Percentiles rank a stretch among this genome's conserved stretches.
phyloP scores from a whole-genome alignment of 306 rosid species.

The Glycyrrhiza uralensis region DNA sequence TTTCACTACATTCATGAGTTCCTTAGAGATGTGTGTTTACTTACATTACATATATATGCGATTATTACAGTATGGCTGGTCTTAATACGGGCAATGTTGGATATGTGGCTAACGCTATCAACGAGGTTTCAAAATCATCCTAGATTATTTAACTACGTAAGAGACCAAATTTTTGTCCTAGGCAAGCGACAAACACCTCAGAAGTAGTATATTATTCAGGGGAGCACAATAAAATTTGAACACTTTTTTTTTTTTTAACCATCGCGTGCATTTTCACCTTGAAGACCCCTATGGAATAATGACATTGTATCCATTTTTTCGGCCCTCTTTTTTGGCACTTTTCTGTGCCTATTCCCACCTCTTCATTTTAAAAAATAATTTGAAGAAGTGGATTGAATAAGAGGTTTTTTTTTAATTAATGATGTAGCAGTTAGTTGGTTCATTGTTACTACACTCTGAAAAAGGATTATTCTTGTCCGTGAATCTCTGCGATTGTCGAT shows the following conservation, averaged over 20 bases:
- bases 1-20: not conserved
- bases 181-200: not conserved
- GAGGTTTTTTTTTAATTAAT: not conserved
- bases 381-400: not conserved
- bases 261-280: not conserved
- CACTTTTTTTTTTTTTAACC: not conserved
- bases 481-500: no score
- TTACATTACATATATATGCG: not conserved
- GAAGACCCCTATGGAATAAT: not conserved
- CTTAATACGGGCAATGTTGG: conserved; percentile 74
- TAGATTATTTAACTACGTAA: conserved; percentile 15
- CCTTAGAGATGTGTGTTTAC: not conserved
- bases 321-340: no score
- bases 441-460: not conserved
- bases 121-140: conserved; percentile 74
- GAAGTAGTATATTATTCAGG: not conserved
- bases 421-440: not conserved
- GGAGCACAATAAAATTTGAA: conserved; percentile 7
- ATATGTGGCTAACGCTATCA: conserved; percentile 82
- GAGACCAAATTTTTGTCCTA: not conserved
- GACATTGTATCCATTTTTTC: not conserved
- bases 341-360: not conserved
- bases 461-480: no score
- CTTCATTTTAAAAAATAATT: not conserved
- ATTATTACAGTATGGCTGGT: conserved; percentile 87